Percentiles rank a stretch among this genome's conserved stretches.
Evolutionary conservation across 441 rosid genomes (phyloP).

Genomic region (Erodium texanum): DNA sequence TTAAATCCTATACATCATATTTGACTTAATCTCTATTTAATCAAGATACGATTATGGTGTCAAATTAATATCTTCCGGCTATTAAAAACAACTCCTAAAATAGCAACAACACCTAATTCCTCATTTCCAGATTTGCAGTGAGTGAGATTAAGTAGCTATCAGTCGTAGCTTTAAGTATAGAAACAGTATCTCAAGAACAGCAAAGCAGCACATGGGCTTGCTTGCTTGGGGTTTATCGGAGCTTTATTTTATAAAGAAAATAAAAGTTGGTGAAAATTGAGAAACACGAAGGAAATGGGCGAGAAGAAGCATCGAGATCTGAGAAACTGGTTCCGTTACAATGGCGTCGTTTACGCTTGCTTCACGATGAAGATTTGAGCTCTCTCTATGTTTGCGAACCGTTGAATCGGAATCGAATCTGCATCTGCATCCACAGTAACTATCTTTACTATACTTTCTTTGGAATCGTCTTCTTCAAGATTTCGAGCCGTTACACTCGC

Average conservation of each 20-base stretch:
- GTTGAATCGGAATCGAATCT: slow-evolving; percentile 7
- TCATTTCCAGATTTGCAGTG: too few species aligned
- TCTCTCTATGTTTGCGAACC: neutral
- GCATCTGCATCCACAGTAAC: neutral
- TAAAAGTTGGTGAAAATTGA: neutral
- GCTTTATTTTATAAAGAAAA: neutral
- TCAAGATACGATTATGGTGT: too few species aligned
- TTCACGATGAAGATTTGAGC: neutral
- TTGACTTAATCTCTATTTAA: too few species aligned
- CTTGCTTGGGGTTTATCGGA: too few species aligned
- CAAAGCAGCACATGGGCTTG: neutral
- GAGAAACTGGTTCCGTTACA: neutral
- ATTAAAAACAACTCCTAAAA: too few species aligned
- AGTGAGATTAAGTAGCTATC: too few species aligned
- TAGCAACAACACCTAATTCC: too few species aligned
- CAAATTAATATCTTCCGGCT: too few species aligned
- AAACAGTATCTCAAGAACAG: neutral
- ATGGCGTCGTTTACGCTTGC: neutral
- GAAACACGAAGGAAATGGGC: neutral
- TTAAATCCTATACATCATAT: too few species aligned
- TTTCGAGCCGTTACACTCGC: slow-evolving; percentile 4
- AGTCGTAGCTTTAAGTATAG: too few species aligned
- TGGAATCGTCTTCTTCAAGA: neutral
- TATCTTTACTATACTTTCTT: neutral
- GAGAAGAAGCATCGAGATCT: neutral